These are phyloP conservation scores for Ophiostoma sp. DNA, from an alignment of 2,329 filamentous ascomycete genomes.

Conservation along the genomic window DNA sequence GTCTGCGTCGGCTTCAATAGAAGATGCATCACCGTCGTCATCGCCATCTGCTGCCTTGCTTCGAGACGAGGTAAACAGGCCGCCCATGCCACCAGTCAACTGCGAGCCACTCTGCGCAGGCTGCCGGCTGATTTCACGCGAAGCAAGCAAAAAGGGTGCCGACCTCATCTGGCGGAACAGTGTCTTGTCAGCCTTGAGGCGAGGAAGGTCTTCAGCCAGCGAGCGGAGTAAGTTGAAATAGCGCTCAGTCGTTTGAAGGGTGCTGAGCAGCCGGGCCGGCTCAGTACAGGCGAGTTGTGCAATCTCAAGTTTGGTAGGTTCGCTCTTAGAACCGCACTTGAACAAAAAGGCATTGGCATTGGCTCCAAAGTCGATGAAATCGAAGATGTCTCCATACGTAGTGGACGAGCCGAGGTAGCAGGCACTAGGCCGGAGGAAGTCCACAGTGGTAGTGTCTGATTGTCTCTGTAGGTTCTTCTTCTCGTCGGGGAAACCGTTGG, in stretches of 20 bases:
- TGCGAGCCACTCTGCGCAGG: conserved; percentile 30
- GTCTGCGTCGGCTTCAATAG: not conserved
- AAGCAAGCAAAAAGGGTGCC: conserved; percentile 75
- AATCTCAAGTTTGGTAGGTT: conserved; percentile 82
- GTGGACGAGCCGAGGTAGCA: conserved; percentile 72
- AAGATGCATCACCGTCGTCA: conserved; percentile 46
- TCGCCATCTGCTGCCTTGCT: conserved; percentile 40
- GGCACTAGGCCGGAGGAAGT: conserved; percentile 61
- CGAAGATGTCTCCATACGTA: conserved; percentile 82
- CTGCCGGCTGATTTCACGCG: conserved; percentile 58
- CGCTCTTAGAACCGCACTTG: conserved; percentile 82
- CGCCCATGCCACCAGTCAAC: not conserved
- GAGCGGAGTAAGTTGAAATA: conserved; percentile 79
- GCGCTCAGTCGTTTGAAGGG: conserved; percentile 75
- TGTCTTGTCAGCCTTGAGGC: conserved; percentile 70
- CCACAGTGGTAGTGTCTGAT: conserved; percentile 30
- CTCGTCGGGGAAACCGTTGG: conserved; percentile 29
- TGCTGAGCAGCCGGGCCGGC: conserved; percentile 72
- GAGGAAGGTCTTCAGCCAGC: conserved; percentile 65
- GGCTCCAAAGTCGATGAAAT: conserved; percentile 89
- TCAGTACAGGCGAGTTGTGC: conserved; percentile 78
- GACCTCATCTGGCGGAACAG: conserved; percentile 71
- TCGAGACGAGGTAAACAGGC: conserved; percentile 6
- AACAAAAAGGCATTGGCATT: conserved; percentile 85
- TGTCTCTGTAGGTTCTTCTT: conserved; percentile 26